Evolutionary conservation across 2,329 filamentous ascomycete species (phyloP).

Genomic region (Coniochaeta sp.): DNA sequence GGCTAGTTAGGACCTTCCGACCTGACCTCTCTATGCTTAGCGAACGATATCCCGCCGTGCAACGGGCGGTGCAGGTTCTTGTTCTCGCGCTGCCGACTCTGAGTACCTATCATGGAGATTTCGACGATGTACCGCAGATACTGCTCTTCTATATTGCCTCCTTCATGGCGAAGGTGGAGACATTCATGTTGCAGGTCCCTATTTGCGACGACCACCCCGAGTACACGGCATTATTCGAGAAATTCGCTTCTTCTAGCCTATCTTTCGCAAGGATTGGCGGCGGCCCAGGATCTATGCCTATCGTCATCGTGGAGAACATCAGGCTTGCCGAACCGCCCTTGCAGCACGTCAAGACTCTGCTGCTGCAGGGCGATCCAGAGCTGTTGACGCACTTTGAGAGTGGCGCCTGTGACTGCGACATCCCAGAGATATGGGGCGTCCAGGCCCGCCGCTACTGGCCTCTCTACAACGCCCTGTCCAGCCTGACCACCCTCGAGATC

Average conservation of each 20-base stretch:
- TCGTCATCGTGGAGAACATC: too few species aligned
- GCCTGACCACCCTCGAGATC: slow-evolving; percentile 15
- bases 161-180: slow-evolving; percentile 12
- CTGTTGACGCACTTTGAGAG: slow-evolving; percentile 12
- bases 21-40: not conserved
- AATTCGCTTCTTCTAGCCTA: not conserved
- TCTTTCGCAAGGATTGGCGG: too few species aligned
- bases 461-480: slow-evolving; percentile 12
- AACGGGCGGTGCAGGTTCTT: not conserved
- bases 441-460: slow-evolving; percentile 11
- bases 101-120: slow-evolving; percentile 5
- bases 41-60: not conserved
- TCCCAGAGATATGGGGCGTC: slow-evolving; percentile 12
- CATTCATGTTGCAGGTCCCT: slow-evolving; percentile 15
- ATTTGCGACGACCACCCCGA: slow-evolving; percentile 14
- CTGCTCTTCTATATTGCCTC: slow-evolving; percentile 12
- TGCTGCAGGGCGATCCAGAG: slow-evolving; percentile 18
- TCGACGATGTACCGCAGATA: slow-evolving; percentile 12
- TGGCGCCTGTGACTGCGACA: slow-evolving; percentile 11
- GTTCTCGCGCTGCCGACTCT: not conserved
- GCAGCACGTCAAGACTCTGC: slow-evolving; percentile 13
- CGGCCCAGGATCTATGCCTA: too few species aligned
- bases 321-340: slow-evolving; percentile 12
- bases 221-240: slow-evolving; percentile 10
- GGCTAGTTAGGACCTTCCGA: slow-evolving; percentile 7